Conservation (phyloP, 163 green algal genomes). For the Scenedesmus sp. region DNA sequence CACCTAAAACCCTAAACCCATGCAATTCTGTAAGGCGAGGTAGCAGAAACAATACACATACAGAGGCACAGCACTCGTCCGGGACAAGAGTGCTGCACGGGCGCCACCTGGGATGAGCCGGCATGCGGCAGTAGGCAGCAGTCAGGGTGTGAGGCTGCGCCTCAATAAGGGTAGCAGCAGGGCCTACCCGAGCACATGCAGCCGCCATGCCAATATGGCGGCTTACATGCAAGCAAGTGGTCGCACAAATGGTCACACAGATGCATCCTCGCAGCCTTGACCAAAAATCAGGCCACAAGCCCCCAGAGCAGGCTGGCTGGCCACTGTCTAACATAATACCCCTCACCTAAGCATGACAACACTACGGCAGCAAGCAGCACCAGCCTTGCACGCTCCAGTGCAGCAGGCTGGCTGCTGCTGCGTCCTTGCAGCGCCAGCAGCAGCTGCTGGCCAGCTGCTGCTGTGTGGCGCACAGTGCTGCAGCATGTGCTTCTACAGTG, state of each 20-base stretch:
- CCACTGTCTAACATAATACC: background rate
- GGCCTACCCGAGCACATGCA: background rate
- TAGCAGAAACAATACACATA: background rate
- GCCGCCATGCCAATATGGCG: background rate
- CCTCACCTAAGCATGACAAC: background rate
- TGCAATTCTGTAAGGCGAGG: background rate
- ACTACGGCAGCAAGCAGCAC: slow-evolving; percentile 4
- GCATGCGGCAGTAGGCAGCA: background rate
- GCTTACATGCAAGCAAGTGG: background rate
- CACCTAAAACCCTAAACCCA: background rate
- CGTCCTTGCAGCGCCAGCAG: background rate
- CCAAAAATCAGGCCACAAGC: background rate
- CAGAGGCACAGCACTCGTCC: background rate
- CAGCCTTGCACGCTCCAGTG: background rate
- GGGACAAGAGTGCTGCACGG: background rate
- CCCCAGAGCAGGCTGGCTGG: background rate
- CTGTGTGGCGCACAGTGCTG: background rate
- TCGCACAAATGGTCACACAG: slow-evolving; percentile 11
- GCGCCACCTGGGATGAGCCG: background rate
- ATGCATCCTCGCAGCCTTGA: background rate
- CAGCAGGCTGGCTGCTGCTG: background rate
- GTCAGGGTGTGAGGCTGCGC: background rate
- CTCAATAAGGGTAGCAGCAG: background rate
- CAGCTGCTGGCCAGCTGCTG: background rate
- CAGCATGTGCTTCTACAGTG: background rate